Percentiles rank a stretch among this genome's conserved stretches.
Evolutionary conservation across 306 rosid species (phyloP).

Genomic region (Citrullus colocynthis): DNA sequence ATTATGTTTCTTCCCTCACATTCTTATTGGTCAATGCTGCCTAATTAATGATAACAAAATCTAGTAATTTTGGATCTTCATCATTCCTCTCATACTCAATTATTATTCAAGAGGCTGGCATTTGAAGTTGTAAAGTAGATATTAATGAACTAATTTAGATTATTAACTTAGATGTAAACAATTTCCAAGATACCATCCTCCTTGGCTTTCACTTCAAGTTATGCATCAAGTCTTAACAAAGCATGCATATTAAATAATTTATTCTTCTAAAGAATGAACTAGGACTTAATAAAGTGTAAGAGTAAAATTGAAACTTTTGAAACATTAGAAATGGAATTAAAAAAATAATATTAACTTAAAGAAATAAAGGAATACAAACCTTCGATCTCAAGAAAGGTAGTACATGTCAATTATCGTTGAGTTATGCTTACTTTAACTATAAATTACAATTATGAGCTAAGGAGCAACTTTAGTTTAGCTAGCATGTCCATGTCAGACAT

Average conservation of each 20-base stretch:
- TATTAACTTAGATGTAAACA: neutral
- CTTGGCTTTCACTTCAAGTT: neutral
- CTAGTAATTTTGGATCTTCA: neutral
- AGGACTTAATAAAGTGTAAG: neutral
- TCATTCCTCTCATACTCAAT: neutral
- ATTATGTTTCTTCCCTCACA: neutral
- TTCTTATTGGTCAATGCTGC: neutral
- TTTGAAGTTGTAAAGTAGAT: neutral
- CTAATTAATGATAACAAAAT: neutral
- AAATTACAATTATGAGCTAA: too few relatives aligned
- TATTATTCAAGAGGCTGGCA: neutral
- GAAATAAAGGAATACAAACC: too few relatives aligned
- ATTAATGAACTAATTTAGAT: neutral
- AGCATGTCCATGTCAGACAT: too few relatives aligned
- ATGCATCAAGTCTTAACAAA: neutral
- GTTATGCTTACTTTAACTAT: too few relatives aligned
- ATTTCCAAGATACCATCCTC: neutral
- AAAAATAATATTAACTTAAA: neutral
- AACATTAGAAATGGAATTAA: neutral
- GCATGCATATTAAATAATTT: neutral
- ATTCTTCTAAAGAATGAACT: neutral
- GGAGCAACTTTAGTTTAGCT: too few relatives aligned
- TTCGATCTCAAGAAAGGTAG: too few relatives aligned
- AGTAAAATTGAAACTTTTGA: neutral
- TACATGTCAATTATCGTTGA: too few relatives aligned